Conservation (phyloP, 345 rosid genomes). For the Rubroshorea leprosula region DNA sequence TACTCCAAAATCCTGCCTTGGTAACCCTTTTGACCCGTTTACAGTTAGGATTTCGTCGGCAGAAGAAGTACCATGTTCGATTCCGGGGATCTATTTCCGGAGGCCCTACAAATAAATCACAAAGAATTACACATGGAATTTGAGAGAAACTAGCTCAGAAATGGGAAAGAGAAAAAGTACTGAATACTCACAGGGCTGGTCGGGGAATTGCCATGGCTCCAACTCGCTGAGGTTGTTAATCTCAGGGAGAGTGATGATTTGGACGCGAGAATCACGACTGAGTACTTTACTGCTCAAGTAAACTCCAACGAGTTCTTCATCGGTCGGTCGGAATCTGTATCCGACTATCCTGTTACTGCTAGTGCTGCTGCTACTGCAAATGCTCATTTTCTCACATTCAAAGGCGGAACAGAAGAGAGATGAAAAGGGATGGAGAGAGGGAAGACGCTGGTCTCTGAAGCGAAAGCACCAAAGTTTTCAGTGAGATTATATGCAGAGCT, state of each 20-base stretch:
- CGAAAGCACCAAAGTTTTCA: too few relatives aligned
- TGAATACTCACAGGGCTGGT: conserved; percentile 1
- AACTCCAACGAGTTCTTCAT: conserved; percentile 12
- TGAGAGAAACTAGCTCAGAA: too few relatives aligned
- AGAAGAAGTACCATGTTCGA: conserved; percentile 14
- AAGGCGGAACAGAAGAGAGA: not conserved
- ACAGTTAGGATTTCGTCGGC: not conserved
- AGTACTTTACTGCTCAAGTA: conserved; percentile 6
- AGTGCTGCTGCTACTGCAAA: not conserved
- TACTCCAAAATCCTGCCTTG: conserved; percentile 12
- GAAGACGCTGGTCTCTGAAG: not conserved
- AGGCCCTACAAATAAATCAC: not conserved
- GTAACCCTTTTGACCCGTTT: conserved; percentile 3
- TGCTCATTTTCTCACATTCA: not conserved
- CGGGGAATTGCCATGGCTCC: conserved; percentile 4
- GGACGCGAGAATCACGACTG: conserved; percentile 15
- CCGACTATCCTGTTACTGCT: conserved; percentile 7
- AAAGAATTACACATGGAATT: not conserved
- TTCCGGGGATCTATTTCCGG: not conserved
- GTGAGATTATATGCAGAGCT: too few relatives aligned
- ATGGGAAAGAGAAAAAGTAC: too few relatives aligned
- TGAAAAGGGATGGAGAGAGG: too few relatives aligned
- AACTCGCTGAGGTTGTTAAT: not conserved
- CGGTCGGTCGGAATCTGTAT: conserved; percentile 14
- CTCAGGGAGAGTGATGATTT: conserved; percentile 1